Evolutionary conservation across 495 filamentous ascomycete species (phyloP).

Genomic region (Podospora comata): DNA sequence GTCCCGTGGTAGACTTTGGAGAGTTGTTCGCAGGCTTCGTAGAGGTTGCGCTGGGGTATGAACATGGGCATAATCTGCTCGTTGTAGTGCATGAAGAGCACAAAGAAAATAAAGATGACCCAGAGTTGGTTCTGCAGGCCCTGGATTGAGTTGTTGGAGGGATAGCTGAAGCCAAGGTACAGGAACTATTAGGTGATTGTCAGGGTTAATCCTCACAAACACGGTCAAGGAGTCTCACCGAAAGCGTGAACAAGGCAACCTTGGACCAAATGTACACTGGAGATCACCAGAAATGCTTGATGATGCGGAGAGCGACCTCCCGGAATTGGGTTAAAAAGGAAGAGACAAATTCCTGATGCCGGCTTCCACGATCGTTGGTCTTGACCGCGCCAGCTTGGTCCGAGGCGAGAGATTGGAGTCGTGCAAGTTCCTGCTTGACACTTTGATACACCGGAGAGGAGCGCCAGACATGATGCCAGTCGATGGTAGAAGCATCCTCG

Average conservation of each 20-base stretch:
- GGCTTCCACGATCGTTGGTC: background rate
- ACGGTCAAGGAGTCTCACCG: background rate
- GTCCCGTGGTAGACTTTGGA: constrained; percentile 70
- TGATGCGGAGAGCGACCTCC: constrained; percentile 45
- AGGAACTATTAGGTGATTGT: constrained; percentile 22
- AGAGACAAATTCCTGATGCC: background rate
- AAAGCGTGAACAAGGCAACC: constrained; percentile 33
- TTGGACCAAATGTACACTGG: constrained; percentile 64
- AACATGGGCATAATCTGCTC: constrained; percentile 64
- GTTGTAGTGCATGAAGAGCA: constrained; percentile 37
- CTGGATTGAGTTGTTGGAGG: constrained; percentile 55
- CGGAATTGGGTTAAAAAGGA: constrained; percentile 18
- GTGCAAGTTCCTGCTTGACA: background rate
- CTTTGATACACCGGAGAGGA: background rate
- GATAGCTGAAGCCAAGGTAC: constrained; percentile 48
- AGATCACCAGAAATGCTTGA: constrained; percentile 66
- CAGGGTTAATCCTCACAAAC: constrained; percentile 8
- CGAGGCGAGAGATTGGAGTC: background rate
- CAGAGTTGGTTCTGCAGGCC: constrained; percentile 72
- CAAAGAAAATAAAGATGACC: constrained; percentile 60
- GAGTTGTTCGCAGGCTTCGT: constrained; percentile 65
- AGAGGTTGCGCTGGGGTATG: constrained; percentile 60
- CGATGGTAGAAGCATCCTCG: background rate
- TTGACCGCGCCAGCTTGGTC: background rate
- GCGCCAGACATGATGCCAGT: background rate